These are phyloP conservation scores for Geotrichum klebahnii DNA, from an alignment of 1,139 yeast genomes.

Conservation along the genomic window DNA sequence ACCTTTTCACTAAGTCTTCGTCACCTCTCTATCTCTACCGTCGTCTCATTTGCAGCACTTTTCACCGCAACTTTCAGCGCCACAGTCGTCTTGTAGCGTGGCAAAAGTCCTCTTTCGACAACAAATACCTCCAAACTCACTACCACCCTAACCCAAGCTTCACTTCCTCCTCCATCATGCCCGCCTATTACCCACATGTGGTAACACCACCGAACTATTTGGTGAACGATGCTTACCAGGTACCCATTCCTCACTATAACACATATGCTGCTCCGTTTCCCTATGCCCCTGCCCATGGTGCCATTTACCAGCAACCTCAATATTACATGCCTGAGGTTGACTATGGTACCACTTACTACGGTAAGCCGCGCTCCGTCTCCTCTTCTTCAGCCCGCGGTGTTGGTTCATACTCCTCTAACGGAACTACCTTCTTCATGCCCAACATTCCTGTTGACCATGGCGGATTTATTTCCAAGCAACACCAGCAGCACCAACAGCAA, in stretches of 20 bases:
- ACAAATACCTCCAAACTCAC: not conserved
- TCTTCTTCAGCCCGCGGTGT: constrained; percentile 17
- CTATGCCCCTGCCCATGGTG: constrained; percentile 12
- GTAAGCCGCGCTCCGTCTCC: constrained; percentile 13
- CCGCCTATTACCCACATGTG: constrained; percentile 30
- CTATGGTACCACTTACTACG: constrained; percentile 10
- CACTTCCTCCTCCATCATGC: constrained; percentile 24
- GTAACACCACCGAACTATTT: constrained; percentile 29
- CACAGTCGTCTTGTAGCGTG: no score
- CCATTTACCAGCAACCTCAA: constrained; percentile 21
- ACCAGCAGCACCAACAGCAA: constrained; percentile 13
- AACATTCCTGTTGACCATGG: constrained; percentile 28
- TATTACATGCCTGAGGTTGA: constrained; percentile 6
- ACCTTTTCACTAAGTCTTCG: constrained; percentile 33
- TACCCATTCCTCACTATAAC: not conserved
- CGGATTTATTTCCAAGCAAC: constrained; percentile 16
- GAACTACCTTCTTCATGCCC: constrained; percentile 31
- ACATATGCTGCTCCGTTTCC: constrained; percentile 11
- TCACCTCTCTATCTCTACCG: constrained; percentile 4
- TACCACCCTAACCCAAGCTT: not conserved
- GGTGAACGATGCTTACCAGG: constrained; percentile 14
- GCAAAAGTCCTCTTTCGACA: no score
- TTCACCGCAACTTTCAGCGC: no score
- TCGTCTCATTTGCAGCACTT: not conserved
- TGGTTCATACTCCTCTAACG: constrained; percentile 28